Evolutionary conservation across 2,329 filamentous ascomycete species (phyloP), one percentile per base, ranked within the genome.

Genomic region (Leptosphaerulina australis): DNA sequence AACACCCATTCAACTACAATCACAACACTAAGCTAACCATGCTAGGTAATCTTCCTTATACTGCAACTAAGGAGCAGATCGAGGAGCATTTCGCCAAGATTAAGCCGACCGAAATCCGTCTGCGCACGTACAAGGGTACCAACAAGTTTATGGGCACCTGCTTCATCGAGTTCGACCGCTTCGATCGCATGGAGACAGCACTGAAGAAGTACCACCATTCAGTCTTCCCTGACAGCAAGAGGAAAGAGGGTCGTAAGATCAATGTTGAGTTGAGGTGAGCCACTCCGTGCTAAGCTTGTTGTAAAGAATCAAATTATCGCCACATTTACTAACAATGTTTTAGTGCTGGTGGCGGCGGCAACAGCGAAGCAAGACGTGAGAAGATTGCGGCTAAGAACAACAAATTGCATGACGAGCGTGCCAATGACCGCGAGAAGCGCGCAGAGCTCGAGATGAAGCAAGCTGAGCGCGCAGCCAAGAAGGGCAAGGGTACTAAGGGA

Each of bases 141-240:
- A 64, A 66, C 40, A 74, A 73, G 46, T 67, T 67, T 40, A 73
- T 72, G 58, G 72, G 72, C 35, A 72, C 68, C 34, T 72, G 67
- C 26, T 75, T 97, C 73, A 79, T 97, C 62, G 93, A 97, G 74
- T 97, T 97, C 69, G 85, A 85, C 58, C 82, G 85, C 60, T 95
- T 87, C 75, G 88, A 92, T 74, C 85, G 88, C 69, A 95, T 96
- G 91, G 89, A 95, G 79, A 94, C 90, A 24, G 96, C 91, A 68
- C 80, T 97, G 53, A 90, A 92, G 74, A 85, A 91, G 58, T 93
- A 93, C 76, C 92, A 97, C 76, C 92, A 97, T 76, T 88, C 85
- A 52, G 81, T 81, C 57, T 95, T 97, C 69, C 77, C 84, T 51
- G 80, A 82, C 44, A 77, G 77, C 28, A 77, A 76, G 64, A 77